Percentiles rank a stretch among this genome's conserved stretches.
Conservation (phyloP, 148 eudicot species). For the Persicaria maculosa region DNA sequence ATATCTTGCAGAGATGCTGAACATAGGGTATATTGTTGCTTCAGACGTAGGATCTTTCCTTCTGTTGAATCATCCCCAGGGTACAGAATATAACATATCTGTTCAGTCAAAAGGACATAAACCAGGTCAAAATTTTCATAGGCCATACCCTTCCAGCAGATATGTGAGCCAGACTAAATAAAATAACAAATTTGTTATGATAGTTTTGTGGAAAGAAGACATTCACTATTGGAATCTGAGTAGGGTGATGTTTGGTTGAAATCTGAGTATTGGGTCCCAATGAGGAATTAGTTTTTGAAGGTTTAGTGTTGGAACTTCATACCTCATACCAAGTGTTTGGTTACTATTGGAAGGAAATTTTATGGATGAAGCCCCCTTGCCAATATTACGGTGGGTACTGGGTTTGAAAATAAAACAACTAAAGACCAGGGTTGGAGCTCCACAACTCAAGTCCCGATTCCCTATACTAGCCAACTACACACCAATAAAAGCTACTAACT, state of each 20-base stretch:
- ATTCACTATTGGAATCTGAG: no score
- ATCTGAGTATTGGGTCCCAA: not conserved
- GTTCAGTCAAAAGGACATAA: conserved; percentile 19
- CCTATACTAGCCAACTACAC: no score
- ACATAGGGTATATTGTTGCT: conserved; percentile 94
- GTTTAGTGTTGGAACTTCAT: not conserved
- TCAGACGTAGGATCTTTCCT: conserved; percentile 81
- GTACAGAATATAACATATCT: conserved; percentile 83
- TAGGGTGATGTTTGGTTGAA: not conserved
- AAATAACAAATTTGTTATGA: no score
- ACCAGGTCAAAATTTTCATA: not conserved
- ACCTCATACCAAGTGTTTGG: not conserved
- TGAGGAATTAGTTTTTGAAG: not conserved
- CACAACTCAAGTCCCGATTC: no score
- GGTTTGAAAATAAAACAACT: no score
- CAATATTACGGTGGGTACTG: not conserved
- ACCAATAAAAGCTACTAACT: no score
- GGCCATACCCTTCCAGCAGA: conserved; percentile 2
- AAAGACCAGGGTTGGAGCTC: no score
- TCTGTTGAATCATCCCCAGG: conserved; percentile 88
- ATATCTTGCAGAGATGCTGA: conserved; percentile 99
- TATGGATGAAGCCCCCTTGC: not conserved
- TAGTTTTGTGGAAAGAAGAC: no score
- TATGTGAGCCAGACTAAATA: not conserved
- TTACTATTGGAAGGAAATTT: not conserved